Conservation (phyloP, 169 alveolate genomes). For the Ichthyophthirius multifiliis region DNA sequence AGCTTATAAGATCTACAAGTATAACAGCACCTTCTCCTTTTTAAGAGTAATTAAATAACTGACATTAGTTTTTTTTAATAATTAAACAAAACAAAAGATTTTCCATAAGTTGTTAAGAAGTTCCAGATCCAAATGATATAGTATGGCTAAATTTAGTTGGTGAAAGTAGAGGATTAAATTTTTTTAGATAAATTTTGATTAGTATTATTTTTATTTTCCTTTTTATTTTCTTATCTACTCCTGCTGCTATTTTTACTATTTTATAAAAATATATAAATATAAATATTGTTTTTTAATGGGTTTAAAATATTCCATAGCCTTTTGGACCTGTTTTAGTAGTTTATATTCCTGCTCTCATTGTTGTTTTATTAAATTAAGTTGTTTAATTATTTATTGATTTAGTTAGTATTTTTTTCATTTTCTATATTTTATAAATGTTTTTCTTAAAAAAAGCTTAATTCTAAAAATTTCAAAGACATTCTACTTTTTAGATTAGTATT, state of each 20-base stretch:
- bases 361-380: background rate
- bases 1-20: no score
- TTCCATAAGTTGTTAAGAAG: background rate
- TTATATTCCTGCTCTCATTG: background rate
- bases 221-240: background rate
- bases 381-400: background rate
- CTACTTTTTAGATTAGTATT: background rate
- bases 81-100: background rate
- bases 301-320: background rate
- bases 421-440: background rate
- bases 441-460: background rate
- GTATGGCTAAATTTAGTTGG: slow-evolving; percentile 5
- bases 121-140: background rate
- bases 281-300: background rate
- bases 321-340: background rate
- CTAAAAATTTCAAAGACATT: background rate
- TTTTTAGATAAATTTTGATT: background rate
- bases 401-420: background rate
- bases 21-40: no score
- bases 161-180: background rate
- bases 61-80: no score
- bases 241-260: background rate
- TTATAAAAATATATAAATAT: background rate
- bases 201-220: background rate
- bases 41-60: no score